Evolutionary conservation across 2,329 filamentous ascomycete genomes (phyloP), one percentile per base, ranked within the genome.

Genomic region (Curvularia sp.): DNA sequence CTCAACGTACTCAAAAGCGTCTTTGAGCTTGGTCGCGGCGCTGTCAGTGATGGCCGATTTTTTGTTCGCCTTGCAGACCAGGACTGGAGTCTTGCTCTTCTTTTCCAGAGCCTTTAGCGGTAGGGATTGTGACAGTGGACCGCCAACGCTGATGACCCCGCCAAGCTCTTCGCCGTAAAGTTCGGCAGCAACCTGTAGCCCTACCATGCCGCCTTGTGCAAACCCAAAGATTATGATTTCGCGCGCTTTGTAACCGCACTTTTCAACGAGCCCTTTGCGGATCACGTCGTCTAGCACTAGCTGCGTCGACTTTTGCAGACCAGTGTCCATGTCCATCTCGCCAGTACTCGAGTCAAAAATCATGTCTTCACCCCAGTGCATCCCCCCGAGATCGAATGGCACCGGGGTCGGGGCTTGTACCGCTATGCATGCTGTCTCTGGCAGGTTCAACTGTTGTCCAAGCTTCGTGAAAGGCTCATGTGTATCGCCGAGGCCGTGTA

Each of bases 401-500:
- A 96, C 80, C 0, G 86, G 85, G 23, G 82, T 82, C 0, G 89
- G 87, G 0, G 88, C 93, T 70, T 90, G 89, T 41, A 96, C 80
- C 6, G 91, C 85, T 53, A 97, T 84, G 68, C 87, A 87, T 55
- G 88, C 84, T 51, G 93, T 93, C 70, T 93, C 90, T 0, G 92
- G 92, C 3, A 96, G 85, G 60, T 84, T 82, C 60, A 96, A 79
- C 65, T 86, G 87, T 55, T 82, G 81, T 19, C 88, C 91, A 60
- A 96, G 89, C 43, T 79, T 79, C 59, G 86, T 83, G 75, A 95
- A 96, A 34, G 90, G 82, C 3, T 74, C 70, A 59, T 91, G 85
- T 32, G 84, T 87, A 78, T 96, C 93, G 61, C 93, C 93, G 12
- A 96, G 85, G 63, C 92, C 92, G 77, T 96, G 93, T 57, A 96